Conservation (phyloP, 2,329 filamentous ascomycete genomes). For the Claviceps africana region DNA sequence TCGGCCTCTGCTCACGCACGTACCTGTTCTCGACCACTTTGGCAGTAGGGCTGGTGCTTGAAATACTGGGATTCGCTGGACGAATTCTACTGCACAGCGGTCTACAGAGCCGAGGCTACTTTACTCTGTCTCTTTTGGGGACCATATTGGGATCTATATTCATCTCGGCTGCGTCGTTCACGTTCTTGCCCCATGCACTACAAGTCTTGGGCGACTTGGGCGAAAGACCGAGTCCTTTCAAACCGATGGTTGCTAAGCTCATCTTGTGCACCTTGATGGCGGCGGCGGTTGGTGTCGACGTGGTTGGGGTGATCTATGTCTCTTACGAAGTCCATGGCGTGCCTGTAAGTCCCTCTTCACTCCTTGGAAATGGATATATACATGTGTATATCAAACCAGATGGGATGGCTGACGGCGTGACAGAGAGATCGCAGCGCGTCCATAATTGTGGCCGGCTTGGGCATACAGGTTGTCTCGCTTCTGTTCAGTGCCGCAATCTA, state of each 20-base stretch:
- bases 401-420: no score
- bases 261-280: slow-evolving; percentile 21
- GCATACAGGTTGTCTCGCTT: slow-evolving; percentile 28
- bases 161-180: no score
- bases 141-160: slow-evolving; percentile 26
- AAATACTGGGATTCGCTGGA: no score
- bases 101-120: slow-evolving; percentile 20
- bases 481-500: slow-evolving; percentile 24
- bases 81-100: slow-evolving; percentile 26
- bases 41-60: no score
- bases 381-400: no score
- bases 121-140: slow-evolving; percentile 31
- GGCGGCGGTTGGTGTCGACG: slow-evolving; percentile 22
- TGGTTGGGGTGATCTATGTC: slow-evolving; percentile 27
- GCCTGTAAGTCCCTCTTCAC: slow-evolving; percentile 16
- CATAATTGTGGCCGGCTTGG: slow-evolving; percentile 27
- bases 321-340: slow-evolving; percentile 19
- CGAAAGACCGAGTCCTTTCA: slow-evolving; percentile 8
- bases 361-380: no score
- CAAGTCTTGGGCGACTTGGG: no score
- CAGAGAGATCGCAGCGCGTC: no score
- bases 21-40: no score
- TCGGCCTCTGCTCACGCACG: no score
- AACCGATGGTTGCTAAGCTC: slow-evolving; percentile 20
- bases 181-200: no score